These are phyloP conservation scores for Hysterium pulicare DNA, from an alignment of 2,329 filamentous ascomycete genomes.

Conservation along the genomic window DNA sequence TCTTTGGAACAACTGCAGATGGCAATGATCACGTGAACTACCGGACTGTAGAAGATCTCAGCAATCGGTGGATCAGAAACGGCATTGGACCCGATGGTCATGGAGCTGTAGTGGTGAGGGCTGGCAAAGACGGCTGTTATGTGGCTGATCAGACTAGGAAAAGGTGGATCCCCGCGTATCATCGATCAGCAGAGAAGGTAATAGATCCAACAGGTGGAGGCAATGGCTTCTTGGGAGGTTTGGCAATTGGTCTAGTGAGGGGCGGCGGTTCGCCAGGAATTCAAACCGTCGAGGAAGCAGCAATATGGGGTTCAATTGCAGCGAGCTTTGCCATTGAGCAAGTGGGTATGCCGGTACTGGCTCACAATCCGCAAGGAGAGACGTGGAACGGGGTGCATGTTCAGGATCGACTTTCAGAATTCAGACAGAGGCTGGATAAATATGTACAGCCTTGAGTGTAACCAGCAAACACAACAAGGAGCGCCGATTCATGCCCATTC, in stretches of 20 bases:
- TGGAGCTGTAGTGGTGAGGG: slow-evolving; percentile 65
- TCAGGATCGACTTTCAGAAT: slow-evolving; percentile 41
- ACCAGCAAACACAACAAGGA: slow-evolving; percentile 16
- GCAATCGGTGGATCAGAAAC: slow-evolving; percentile 33
- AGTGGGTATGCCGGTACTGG: slow-evolving; percentile 70
- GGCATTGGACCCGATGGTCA: slow-evolving; percentile 33
- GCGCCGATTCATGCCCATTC: slow-evolving; percentile 5
- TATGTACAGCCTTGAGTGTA: slow-evolving; percentile 36
- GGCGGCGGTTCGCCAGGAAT: slow-evolving; percentile 45
- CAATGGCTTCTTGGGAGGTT: slow-evolving; percentile 75
- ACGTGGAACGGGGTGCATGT: slow-evolving; percentile 49
- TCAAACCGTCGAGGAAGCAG: slow-evolving; percentile 63
- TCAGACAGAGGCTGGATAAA: slow-evolving; percentile 35
- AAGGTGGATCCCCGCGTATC: slow-evolving; percentile 77
- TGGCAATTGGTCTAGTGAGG: slow-evolving; percentile 55
- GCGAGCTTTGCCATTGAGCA: slow-evolving; percentile 96
- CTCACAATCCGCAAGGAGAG: slow-evolving; percentile 32
- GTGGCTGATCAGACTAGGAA: slow-evolving; percentile 37
- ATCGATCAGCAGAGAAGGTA: slow-evolving; percentile 56
- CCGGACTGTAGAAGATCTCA: slow-evolving; percentile 40
- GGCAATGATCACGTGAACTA: slow-evolving; percentile 34
- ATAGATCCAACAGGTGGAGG: slow-evolving; percentile 94
- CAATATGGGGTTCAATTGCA: slow-evolving; percentile 73
- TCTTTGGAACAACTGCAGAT: slow-evolving; percentile 61
- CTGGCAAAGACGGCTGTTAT: slow-evolving; percentile 69